phyloP scores from a whole-genome alignment of 768 basidiomycete genomes.

The Pulveroboletus sp. region DNA sequence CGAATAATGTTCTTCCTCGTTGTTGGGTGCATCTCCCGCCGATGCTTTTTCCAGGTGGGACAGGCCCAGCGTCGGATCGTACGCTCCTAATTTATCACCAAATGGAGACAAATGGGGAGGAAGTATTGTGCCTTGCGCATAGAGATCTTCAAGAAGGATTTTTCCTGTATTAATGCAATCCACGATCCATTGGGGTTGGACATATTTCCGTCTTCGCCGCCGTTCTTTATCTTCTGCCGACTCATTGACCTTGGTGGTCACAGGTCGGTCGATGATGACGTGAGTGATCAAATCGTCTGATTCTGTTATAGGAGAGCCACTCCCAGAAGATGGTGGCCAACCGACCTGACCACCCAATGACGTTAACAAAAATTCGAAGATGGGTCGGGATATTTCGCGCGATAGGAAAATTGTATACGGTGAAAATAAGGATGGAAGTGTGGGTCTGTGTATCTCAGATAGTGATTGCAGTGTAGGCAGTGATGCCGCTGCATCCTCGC shows the following conservation, averaged over 20 bases:
- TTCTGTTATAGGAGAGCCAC: constrained; percentile 76
- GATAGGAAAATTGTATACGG: constrained; percentile 92
- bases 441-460: constrained; percentile 52
- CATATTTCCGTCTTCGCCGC: constrained; percentile 69
- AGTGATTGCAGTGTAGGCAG: constrained; percentile 70
- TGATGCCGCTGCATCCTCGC: constrained; percentile 38
- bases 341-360: constrained; percentile 91
- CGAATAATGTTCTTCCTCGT: constrained; percentile 27
- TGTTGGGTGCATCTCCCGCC: constrained; percentile 27
- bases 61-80: constrained; percentile 52
- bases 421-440: constrained; percentile 65
- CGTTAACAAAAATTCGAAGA: constrained; percentile 92
- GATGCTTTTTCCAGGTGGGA: constrained; percentile 19
- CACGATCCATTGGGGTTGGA: constrained; percentile 98
- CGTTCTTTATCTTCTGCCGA: constrained; percentile 56
- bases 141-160: constrained; percentile 79
- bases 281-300: constrained; percentile 85
- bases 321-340: constrained; percentile 79
- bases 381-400: constrained; percentile 82
- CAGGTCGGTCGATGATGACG: constrained; percentile 89
- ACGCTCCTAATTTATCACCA: constrained; percentile 73
- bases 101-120: constrained; percentile 98
- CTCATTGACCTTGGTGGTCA: constrained; percentile 44
- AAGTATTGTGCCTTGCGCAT: constrained; percentile 77
- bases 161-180: constrained; percentile 90